Base-by-base conservation (phyloP, 2,329 filamentous ascomycete species). In the Botrytis cinerea region DNA sequence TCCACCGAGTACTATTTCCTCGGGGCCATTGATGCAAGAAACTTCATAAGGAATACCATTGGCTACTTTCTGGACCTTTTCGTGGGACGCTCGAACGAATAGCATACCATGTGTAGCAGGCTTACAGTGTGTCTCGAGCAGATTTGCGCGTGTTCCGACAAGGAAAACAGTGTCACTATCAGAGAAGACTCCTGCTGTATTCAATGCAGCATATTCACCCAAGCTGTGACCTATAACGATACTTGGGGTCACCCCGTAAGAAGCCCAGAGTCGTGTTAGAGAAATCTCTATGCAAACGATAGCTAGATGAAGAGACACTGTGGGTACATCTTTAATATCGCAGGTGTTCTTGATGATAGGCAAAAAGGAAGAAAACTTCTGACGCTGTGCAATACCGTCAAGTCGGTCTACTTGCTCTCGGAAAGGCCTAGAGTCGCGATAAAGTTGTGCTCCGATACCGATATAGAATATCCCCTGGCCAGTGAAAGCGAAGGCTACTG, bases 181-280 rank as follows among this genome's bases (percentile, higher is more conserved):
- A n/a, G 90, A 92, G 38, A 93, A 84, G 22, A 93, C 91, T 70
- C 91, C 91, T 40, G 92, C 90, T 40, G 90, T 86, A 77, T 92
- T 86, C 20, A 93, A 87, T 54, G 91, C 91, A 51, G 91, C 90
- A 78, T 93, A 93, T 81, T 94, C 91, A 70, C 91, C 91, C 32
- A 94, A 83, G 77, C 90, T 92, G 81, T 89, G 88, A 28, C 88
- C 88, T 25, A 89, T 80, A 2, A 89, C 87, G 4, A 83, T 87
- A 28, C 86, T 85, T 7, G 88, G 88, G 48, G 80, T 82, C 69
- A 90, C 82, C 46, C 87, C 87, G 84, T 86, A 87, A 2, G 85
- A 86, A 22, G 74, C 78, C 88, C 87, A 90, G 1, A 89, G 81
- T 40, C 83, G 84, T 3, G 85, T 85, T 10, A 90, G 81, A 3